Evolutionary conservation across 1,139 yeast species (phyloP).

Genomic region (Nakaseomyces nivariensis): DNA sequence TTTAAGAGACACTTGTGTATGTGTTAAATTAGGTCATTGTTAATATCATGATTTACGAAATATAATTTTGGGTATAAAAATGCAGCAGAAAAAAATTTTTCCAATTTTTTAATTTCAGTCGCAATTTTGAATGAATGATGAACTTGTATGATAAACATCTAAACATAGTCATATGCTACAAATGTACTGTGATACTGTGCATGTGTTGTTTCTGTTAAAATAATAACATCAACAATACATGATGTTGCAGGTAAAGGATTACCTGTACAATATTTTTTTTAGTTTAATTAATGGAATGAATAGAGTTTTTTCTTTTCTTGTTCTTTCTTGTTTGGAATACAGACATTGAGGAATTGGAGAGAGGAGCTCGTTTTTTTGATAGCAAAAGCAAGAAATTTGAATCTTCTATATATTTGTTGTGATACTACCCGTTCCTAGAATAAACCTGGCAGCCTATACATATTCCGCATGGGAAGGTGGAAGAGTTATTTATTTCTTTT

Average conservation of each 20-base stretch:
- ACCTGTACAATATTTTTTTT: background rate
- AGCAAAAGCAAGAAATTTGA: too few species aligned
- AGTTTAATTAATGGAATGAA: background rate
- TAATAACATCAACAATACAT: background rate
- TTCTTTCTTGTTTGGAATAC: background rate
- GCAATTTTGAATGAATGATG: too few species aligned
- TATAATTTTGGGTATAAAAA: too few species aligned
- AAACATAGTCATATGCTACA: too few species aligned
- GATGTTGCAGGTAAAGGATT: background rate
- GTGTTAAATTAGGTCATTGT: too few species aligned
- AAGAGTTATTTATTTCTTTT: background rate
- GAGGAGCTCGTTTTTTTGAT: too few species aligned
- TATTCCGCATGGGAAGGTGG: constrained; percentile 3
- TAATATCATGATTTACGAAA: too few species aligned
- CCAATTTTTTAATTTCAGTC: too few species aligned
- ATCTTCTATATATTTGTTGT: background rate
- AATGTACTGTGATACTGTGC: background rate
- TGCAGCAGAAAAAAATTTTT: too few species aligned
- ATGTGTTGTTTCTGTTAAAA: background rate
- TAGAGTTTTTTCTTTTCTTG: background rate
- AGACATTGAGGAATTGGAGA: background rate
- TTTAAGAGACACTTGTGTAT: too few species aligned
- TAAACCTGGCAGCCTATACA: constrained; percentile 2
- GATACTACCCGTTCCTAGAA: constrained; percentile 1
- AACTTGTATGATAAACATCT: too few species aligned